These are phyloP conservation scores for Sanghuangporus weigelae DNA, from an alignment of 1,284 basidiomycete species.

Conservation along the genomic window DNA sequence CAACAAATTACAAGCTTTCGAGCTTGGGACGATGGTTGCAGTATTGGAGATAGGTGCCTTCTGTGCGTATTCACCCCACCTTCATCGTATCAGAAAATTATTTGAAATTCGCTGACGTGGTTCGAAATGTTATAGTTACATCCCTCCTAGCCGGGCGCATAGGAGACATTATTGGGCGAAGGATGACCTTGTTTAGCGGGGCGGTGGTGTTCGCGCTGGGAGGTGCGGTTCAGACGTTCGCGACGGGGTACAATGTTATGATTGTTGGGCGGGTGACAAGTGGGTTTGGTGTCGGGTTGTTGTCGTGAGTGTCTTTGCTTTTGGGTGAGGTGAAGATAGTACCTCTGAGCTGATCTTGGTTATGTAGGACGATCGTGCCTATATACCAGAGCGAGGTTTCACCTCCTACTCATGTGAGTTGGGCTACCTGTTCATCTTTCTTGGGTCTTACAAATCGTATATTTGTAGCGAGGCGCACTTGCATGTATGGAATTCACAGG, in stretches of 20 bases:
- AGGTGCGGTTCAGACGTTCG: conserved; percentile 87
- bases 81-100: background rate
- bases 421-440: background rate
- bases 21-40: conserved; percentile 87
- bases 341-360: background rate
- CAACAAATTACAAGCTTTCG: conserved; percentile 65
- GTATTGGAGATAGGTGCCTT: conserved; percentile 91
- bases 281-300: conserved; percentile 92
- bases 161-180: conserved; percentile 85
- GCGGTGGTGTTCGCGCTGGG: conserved; percentile 87
- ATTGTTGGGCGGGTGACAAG: conserved; percentile 83
- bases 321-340: background rate
- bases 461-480: conserved; percentile 73
- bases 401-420: conserved; percentile 82
- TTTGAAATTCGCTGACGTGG: conserved; percentile 5
- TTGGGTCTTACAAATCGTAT: conserved; percentile 14
- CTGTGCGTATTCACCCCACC: conserved; percentile 42
- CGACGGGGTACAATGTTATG: conserved; percentile 81
- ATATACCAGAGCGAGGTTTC: conserved; percentile 98
- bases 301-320: conserved; percentile 57
- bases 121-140: conserved; percentile 75
- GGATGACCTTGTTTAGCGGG: conserved; percentile 83
- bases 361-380: conserved; percentile 84
- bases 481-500: conserved; percentile 98
- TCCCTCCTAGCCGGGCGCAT: conserved; percentile 85